Evolutionary conservation across 257 asterid genomes (phyloP).

Genomic region (Primulina eburnea): DNA sequence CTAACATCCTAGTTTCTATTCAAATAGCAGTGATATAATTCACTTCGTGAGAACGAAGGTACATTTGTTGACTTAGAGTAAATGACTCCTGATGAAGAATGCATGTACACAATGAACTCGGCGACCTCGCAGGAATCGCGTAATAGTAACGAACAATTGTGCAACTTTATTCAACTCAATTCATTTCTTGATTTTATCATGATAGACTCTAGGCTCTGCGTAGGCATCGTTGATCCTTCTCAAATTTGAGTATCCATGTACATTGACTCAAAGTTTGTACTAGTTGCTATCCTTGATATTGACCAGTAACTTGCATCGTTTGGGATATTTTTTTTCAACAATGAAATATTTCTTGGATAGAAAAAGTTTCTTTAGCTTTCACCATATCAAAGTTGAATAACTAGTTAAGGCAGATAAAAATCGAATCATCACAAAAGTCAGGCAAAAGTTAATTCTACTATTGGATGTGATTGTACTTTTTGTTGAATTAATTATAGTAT

Average conservation of each 20-base stretch:
- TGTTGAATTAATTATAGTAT: no score
- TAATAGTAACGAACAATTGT: slow-evolving; percentile 4
- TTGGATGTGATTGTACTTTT: no score
- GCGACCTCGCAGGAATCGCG: slow-evolving; percentile 14
- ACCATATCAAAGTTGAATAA: not conserved
- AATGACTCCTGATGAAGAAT: slow-evolving; percentile 30
- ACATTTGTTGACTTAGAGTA: slow-evolving; percentile 23
- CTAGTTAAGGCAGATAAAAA: no score
- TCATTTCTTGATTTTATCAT: slow-evolving; percentile 16
- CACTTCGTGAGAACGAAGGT: slow-evolving; percentile 17
- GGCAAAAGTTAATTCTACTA: no score
- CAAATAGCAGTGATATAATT: slow-evolving; percentile 3
- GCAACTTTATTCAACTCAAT: slow-evolving; percentile 1
- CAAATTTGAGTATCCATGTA: slow-evolving; percentile 20
- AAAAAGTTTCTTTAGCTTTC: not conserved
- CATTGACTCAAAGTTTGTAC: slow-evolving; percentile 17
- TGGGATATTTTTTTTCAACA: slow-evolving; percentile 5
- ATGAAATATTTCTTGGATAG: not conserved
- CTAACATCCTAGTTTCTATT: slow-evolving; percentile 22
- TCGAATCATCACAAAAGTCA: no score
- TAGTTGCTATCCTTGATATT: slow-evolving; percentile 1
- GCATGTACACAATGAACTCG: slow-evolving; percentile 43
- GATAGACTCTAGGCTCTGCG: slow-evolving; percentile 24
- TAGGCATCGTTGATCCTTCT: slow-evolving; percentile 21
- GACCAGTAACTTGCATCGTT: slow-evolving; percentile 19